These are phyloP conservation scores for Aspergillus glaucus DNA, from an alignment of 2,329 filamentous ascomycete species.

Conservation along the genomic window DNA sequence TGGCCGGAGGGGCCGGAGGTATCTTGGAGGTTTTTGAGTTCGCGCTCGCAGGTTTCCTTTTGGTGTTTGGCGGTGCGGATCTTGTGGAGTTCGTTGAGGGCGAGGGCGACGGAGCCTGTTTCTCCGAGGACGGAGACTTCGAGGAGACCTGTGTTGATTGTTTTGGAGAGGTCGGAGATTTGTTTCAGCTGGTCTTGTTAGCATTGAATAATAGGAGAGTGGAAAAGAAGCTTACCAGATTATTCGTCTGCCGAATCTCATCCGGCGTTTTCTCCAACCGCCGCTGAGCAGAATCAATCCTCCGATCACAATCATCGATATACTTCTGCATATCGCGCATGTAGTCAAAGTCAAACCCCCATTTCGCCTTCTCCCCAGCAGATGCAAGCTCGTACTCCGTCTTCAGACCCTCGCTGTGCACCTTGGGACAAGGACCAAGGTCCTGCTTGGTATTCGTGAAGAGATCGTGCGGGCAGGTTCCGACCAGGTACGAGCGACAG, in stretches of 20 bases:
- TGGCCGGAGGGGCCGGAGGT: conserved; percentile 89
- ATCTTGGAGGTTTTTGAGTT: conserved; percentile 84
- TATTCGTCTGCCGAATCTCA: conserved; percentile 92
- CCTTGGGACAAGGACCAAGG: conserved; percentile 78
- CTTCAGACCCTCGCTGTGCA: conserved; percentile 84
- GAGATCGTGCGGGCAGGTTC: conserved; percentile 94
- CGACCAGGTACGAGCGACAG: conserved; percentile 87
- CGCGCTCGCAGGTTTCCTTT: conserved; percentile 77
- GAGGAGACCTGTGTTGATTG: conserved; percentile 72
- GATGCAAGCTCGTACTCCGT: conserved; percentile 75
- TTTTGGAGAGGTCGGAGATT: conserved; percentile 73
- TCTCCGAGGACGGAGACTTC: conserved; percentile 84
- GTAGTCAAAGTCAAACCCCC: conserved; percentile 95
- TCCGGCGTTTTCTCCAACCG: conserved; percentile 95
- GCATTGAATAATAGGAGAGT: background rate
- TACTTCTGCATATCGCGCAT: conserved; percentile 93
- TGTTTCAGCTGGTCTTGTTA: conserved; percentile 56
- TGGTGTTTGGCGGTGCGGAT: conserved; percentile 72
- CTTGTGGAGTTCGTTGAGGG: conserved; percentile 82
- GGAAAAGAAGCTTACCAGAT: conserved; percentile 48
- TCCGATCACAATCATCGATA: conserved; percentile 90
- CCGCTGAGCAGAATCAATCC: conserved; percentile 85
- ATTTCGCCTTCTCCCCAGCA: conserved; percentile 64
- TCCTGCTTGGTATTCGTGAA: conserved; percentile 99
- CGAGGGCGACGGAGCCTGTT: conserved; percentile 69